Evolutionary conservation across 306 rosid species (phyloP).

Genomic region (Vicia villosa): DNA sequence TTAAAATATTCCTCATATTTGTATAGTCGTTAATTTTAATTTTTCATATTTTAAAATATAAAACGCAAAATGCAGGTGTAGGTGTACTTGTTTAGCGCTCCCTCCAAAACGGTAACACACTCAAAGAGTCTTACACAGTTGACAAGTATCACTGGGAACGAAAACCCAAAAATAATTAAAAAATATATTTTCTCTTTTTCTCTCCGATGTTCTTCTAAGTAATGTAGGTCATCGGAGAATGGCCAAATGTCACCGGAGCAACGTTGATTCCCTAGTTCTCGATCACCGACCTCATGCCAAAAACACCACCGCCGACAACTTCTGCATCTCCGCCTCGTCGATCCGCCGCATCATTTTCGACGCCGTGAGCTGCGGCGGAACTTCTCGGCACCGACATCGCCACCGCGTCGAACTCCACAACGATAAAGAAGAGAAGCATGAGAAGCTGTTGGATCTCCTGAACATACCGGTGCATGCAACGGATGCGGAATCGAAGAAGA

Average conservation of each 20-base stretch:
- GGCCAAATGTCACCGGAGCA: conserved; percentile 75
- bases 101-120: conserved; percentile 10
- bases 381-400: conserved; percentile 57
- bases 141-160: conserved; percentile 19
- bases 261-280: conserved; percentile 63
- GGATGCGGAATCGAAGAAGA: conserved; percentile 56
- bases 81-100: conserved; percentile 23
- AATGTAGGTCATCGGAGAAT: conserved; percentile 59
- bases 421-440: conserved; percentile 46
- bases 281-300: conserved; percentile 46
- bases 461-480: conserved; percentile 56
- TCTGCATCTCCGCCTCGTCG: conserved; percentile 65
- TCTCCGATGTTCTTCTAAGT: conserved; percentile 34
- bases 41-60: not conserved
- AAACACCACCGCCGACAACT: conserved; percentile 40
- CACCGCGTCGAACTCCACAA: conserved; percentile 21
- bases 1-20: too few relatives aligned
- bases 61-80: not conserved
- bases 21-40: too few relatives aligned
- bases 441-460: conserved; percentile 83
- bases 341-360: conserved; percentile 69
- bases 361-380: conserved; percentile 88
- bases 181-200: not conserved
- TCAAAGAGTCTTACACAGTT: not conserved
- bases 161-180: not conserved